Evolutionary conservation across 2,329 filamentous ascomycete genomes (phyloP).

Genomic region (Sclerotinia sclerotiorum): DNA sequence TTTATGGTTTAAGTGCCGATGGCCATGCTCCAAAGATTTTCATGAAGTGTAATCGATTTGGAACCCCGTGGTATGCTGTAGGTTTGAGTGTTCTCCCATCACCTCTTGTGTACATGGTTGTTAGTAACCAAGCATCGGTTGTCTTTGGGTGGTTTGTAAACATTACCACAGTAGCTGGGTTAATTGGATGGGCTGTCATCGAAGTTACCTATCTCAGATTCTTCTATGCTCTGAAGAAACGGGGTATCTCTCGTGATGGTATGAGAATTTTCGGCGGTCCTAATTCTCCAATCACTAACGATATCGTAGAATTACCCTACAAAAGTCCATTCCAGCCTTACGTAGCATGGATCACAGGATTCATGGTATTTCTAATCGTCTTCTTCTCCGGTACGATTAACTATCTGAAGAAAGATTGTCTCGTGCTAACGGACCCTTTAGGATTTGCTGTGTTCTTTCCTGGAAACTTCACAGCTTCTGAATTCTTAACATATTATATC

Average conservation of each 20-base stretch:
- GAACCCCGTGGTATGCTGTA: constrained; percentile 57
- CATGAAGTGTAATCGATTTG: constrained; percentile 56
- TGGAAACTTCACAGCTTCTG: constrained; percentile 53
- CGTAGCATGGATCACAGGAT: constrained; percentile 57
- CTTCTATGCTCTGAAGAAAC: constrained; percentile 53
- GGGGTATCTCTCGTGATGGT: constrained; percentile 51
- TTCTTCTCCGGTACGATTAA: constrained; percentile 47
- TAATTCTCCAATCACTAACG: neutral
- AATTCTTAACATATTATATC: constrained; percentile 63
- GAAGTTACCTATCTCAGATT: constrained; percentile 60
- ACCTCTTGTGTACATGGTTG: constrained; percentile 70
- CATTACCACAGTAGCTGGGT: constrained; percentile 61
- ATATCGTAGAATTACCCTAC: constrained; percentile 50
- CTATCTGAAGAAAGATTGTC: neutral
- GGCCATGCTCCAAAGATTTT: constrained; percentile 55
- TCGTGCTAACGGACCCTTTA: neutral
- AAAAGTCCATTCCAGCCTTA: constrained; percentile 56
- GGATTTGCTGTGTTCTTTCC: constrained; percentile 5
- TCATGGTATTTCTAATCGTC: constrained; percentile 54
- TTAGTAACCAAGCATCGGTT: constrained; percentile 54
- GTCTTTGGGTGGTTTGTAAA: constrained; percentile 68
- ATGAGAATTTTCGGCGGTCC: neutral
- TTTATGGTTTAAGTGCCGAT: constrained; percentile 60
- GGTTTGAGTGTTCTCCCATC: constrained; percentile 56
- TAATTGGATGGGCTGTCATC: constrained; percentile 64